Percentiles rank a stretch among this genome's conserved stretches.
Evolutionary conservation across 371 early-diverging fungal genomes (phyloP).

Genomic region (Coemansia sp.): DNA sequence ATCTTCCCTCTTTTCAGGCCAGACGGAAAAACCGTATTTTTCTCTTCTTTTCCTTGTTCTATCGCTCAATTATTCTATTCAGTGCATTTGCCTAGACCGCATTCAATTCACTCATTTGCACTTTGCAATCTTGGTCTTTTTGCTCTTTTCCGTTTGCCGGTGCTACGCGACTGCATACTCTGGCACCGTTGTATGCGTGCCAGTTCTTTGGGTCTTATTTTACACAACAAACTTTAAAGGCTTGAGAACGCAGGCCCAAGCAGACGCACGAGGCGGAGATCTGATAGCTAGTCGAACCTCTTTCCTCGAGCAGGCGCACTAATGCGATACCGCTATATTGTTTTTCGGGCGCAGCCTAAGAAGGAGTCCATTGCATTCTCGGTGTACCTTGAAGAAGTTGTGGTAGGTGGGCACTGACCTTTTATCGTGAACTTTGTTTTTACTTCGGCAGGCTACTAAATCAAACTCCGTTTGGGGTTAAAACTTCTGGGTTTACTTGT

Average conservation of each 20-base stretch:
- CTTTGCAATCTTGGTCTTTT: background rate
- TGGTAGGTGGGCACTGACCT: slow-evolving; percentile 17
- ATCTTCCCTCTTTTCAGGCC: background rate
- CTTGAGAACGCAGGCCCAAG: background rate
- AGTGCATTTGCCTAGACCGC: background rate
- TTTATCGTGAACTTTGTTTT: too few relatives aligned
- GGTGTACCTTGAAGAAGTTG: slow-evolving; percentile 37
- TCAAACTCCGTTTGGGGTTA: background rate
- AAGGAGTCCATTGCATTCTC: slow-evolving; percentile 33
- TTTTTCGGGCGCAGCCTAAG: slow-evolving; percentile 47
- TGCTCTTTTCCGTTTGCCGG: background rate
- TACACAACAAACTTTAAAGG: background rate
- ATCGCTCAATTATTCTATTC: background rate
- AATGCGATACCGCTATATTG: slow-evolving; percentile 49
- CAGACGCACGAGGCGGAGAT: background rate
- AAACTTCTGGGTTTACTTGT: background rate
- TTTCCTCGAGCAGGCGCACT: background rate
- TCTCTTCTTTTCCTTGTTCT: background rate
- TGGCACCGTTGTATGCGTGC: background rate
- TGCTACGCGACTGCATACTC: background rate
- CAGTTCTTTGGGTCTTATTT: background rate
- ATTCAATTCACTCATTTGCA: background rate
- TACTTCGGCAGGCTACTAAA: background rate
- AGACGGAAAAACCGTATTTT: background rate
- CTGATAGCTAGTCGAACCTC: background rate